Evolutionary conservation across 2,329 filamentous ascomycete species (phyloP).

Genomic region (Beauveria australis): DNA sequence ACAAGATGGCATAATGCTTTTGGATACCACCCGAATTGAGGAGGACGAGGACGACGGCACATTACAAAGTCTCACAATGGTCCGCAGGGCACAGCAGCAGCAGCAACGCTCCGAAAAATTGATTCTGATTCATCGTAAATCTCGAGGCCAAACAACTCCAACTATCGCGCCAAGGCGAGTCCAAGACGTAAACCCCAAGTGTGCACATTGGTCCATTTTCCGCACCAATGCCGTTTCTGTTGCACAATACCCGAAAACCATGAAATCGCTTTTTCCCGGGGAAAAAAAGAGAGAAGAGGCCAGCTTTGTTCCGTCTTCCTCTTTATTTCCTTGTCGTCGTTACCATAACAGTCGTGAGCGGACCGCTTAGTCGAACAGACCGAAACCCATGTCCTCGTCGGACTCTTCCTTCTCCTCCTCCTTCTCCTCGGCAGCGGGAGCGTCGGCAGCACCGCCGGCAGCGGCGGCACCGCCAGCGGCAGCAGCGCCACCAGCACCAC

Average conservation of each 20-base stretch:
- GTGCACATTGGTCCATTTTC: not conserved
- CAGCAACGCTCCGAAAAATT: not conserved
- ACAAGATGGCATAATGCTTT: not conserved
- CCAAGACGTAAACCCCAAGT: constrained; percentile 5
- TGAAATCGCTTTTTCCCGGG: constrained; percentile 24
- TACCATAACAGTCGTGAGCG: constrained; percentile 19
- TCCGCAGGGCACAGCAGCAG: not conserved
- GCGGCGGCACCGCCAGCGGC: constrained; percentile 59
- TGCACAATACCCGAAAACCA: constrained; percentile 21
- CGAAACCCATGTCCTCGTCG: constrained; percentile 71
- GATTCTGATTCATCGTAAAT: constrained; percentile 7
- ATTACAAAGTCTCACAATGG: not conserved
- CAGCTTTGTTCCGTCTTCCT: constrained; percentile 1
- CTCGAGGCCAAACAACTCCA: constrained; percentile 1
- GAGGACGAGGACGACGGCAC: not conserved
- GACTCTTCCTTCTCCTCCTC: constrained; percentile 59
- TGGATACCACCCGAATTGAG: too few species aligned
- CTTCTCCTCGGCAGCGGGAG: constrained; percentile 41
- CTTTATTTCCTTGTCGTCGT: constrained; percentile 21
- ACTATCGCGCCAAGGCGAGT: constrained; percentile 8
- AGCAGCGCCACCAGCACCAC: constrained; percentile 68
- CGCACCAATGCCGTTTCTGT: constrained; percentile 1
- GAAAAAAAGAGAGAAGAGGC: constrained; percentile 15
- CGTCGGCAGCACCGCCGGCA: constrained; percentile 54
- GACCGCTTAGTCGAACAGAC: constrained; percentile 62